phyloP scores from a whole-genome alignment of 106 monocot genomes.

The Acorus calamus region DNA sequence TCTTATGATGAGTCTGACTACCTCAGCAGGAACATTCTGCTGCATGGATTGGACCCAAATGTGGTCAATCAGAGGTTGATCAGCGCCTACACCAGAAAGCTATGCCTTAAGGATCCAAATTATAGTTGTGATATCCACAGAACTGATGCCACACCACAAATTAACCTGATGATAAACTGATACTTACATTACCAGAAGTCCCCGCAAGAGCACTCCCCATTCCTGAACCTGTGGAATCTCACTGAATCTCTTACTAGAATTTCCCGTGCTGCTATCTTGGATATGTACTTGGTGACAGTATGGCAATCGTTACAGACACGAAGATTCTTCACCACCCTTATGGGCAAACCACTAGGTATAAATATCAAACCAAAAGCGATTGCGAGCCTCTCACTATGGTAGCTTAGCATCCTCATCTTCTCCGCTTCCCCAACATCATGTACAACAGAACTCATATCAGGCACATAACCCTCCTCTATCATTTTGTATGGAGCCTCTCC shows the following conservation, averaged over 20 bases:
- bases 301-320: slow-evolving; percentile 75
- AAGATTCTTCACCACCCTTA: slow-evolving; percentile 69
- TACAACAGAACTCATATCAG: slow-evolving; percentile 41
- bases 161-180: too few species aligned
- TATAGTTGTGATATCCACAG: too few species aligned
- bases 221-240: slow-evolving; percentile 60
- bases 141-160: too few species aligned
- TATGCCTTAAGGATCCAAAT: too few species aligned
- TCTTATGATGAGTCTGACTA: too few species aligned
- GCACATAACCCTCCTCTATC: slow-evolving; percentile 43
- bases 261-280: slow-evolving; percentile 55
- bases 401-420: slow-evolving; percentile 53
- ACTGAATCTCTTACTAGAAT: slow-evolving; percentile 78
- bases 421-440: slow-evolving; percentile 55
- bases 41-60: too few species aligned
- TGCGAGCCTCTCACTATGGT: slow-evolving; percentile 82
- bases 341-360: slow-evolving; percentile 40
- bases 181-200: slow-evolving; percentile 58
- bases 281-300: slow-evolving; percentile 56
- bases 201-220: slow-evolving; percentile 65
- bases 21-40: too few species aligned
- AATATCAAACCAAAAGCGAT: slow-evolving; percentile 71
- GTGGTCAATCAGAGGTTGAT: too few species aligned
- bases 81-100: too few species aligned
- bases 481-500: slow-evolving; percentile 35